Base-by-base conservation (phyloP, 805 yeast species). In the Lipomyces spencermartinsiae region DNA sequence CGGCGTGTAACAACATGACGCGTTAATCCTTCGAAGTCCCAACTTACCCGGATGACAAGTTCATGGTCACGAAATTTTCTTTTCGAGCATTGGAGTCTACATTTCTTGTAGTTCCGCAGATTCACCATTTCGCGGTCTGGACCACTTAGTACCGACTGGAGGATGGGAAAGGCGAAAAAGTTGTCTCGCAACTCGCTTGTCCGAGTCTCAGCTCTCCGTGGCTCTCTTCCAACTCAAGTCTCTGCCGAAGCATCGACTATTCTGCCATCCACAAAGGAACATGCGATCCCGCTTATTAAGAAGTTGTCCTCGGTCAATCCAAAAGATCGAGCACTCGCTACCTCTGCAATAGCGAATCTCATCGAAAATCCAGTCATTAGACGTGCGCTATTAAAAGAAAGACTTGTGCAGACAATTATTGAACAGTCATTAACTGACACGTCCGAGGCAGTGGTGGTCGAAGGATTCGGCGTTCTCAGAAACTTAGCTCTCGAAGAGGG, bases 401-500 rank as follows among this genome's bases (percentile, higher is more conserved):
- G 86, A 71, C 80, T 93, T 58, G 83, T 93, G 10, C 86, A 86
- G 54, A 83, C 85, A 1, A 76, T 93, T 0, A 72, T 92, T 78
- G 87, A 88, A 29, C 87, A 88, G 67, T 82, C 88, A 37, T 78
- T 93, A 29, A 85, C 85, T 58, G 97, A 92, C 76, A 76, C 83
- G 25, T 84, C 89, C 71, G 88, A 87, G 65, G 97, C 92, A 72
- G 86, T 92, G 58, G 89, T 91, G 22, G 90, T 90, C 25, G 96
- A 90, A 74, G 83, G 94, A 0, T 89, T 87, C 73, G 98, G 97
- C 0, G 80, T 94, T 31, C 80, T 95, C 70, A 85, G 97, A 76
- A 92, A 90, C 75, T 76, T 94, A 65, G 89, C 90, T 2, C 82
- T 92, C 63, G 97, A 92, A 75, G 97, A 93, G 78, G 98, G 97